A percentile compares a stretch with the other conserved stretches of the same genome.
Conservation (phyloP, 148 eudicot genomes). For the Spergularia marina region DNA sequence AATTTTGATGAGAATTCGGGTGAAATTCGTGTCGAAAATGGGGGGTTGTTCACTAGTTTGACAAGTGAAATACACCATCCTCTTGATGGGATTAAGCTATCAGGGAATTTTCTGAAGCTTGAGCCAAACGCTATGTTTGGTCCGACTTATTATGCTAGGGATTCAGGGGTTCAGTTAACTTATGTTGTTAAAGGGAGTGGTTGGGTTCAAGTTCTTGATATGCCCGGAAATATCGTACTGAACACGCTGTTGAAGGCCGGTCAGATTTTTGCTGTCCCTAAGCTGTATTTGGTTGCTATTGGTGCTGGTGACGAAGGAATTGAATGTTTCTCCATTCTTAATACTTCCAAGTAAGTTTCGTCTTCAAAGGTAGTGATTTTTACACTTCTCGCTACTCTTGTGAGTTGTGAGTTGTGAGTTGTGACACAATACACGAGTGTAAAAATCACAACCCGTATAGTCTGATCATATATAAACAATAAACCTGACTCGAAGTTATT, state of each 20-base stretch:
- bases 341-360: constrained; percentile 37
- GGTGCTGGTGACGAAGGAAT: constrained; percentile 38
- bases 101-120: constrained; percentile 25
- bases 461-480: too few species aligned
- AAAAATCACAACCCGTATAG: too few species aligned
- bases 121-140: constrained; percentile 26
- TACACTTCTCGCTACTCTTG: neutral
- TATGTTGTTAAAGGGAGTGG: constrained; percentile 47
- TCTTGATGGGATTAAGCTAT: constrained; percentile 27
- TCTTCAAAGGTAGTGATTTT: neutral
- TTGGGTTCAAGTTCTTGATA: constrained; percentile 34
- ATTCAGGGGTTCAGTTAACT: constrained; percentile 28
- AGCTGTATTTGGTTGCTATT: constrained; percentile 18
- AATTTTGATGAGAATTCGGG: constrained; percentile 2
- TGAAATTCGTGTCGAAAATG: constrained; percentile 4
- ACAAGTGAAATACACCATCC: constrained; percentile 4
- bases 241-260: constrained; percentile 32
- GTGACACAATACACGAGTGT: too few species aligned
- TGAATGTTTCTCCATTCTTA: constrained; percentile 37
- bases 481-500: too few species aligned
- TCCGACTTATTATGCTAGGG: constrained; percentile 32
- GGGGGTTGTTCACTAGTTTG: constrained; percentile 14
- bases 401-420: too few species aligned
- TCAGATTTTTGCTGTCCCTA: constrained; percentile 43
- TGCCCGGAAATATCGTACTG: constrained; percentile 27